These are phyloP conservation scores for Linderina pennispora DNA, from an alignment of 192 early-diverging fungal species.

Conservation along the genomic window DNA sequence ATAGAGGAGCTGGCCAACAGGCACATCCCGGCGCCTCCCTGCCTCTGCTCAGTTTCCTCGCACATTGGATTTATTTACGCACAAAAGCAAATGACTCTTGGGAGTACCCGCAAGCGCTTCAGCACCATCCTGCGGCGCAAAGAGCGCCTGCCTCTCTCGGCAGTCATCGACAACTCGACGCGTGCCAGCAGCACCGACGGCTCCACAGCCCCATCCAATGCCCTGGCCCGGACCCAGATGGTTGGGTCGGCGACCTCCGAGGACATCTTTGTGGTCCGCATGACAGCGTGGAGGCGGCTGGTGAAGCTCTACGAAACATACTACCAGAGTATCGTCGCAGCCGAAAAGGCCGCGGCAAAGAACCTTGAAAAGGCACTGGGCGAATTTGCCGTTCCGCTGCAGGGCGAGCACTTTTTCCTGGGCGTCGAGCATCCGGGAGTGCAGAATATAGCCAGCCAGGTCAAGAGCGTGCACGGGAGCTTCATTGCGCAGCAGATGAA, in stretches of 20 bases:
- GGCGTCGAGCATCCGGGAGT: constrained; percentile 27
- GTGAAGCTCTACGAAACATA: constrained; percentile 24
- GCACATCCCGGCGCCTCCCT: too few relatives aligned
- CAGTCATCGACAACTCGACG: constrained; percentile 6
- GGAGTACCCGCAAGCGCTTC: too few relatives aligned
- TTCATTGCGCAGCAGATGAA: constrained; percentile 18
- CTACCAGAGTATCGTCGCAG: constrained; percentile 14
- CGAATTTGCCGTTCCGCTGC: constrained; percentile 24
- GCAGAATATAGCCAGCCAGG: constrained; percentile 19
- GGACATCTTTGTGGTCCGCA: constrained; percentile 24
- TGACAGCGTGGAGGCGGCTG: constrained; percentile 26
- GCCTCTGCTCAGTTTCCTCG: too few relatives aligned
- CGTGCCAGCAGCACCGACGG: neutral
- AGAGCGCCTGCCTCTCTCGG: constrained; percentile 19
- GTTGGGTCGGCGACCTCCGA: constrained; percentile 24
- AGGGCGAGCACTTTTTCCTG: constrained; percentile 21
- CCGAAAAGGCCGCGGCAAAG: constrained; percentile 20
- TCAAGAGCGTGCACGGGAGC: constrained; percentile 27
- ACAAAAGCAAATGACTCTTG: too few relatives aligned
- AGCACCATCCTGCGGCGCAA: constrained; percentile 18
- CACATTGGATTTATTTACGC: too few relatives aligned
- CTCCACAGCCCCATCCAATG: neutral
- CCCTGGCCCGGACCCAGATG: constrained; percentile 15
- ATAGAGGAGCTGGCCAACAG: too few relatives aligned
- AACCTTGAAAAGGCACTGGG: constrained; percentile 23